These are phyloP conservation scores for Fusarium multiceps DNA, from an alignment of 2,329 filamentous ascomycete genomes.

Conservation along the genomic window DNA sequence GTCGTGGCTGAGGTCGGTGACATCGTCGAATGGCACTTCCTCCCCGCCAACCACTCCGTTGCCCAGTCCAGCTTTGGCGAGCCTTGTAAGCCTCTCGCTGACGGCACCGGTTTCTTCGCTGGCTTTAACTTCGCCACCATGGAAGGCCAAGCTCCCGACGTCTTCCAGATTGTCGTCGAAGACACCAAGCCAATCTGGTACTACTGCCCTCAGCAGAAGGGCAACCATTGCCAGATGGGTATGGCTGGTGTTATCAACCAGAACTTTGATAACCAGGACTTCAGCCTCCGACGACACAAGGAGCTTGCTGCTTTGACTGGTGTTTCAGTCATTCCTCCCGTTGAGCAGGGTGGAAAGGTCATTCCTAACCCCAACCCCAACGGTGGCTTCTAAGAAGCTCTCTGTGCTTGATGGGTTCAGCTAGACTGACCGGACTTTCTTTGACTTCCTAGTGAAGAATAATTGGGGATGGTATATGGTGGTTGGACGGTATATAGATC, in stretches of 20 bases:
- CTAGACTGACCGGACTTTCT: not conserved
- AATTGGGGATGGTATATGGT: too few relatives aligned
- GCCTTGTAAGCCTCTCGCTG: slow-evolving; percentile 56
- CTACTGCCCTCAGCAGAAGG: slow-evolving; percentile 57
- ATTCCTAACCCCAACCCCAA: slow-evolving; percentile 57
- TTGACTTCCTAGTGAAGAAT: not conserved
- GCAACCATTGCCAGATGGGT: slow-evolving; percentile 60
- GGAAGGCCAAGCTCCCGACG: slow-evolving; percentile 52
- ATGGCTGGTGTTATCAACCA: slow-evolving; percentile 65
- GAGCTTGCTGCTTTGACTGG: slow-evolving; percentile 50
- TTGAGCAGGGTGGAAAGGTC: slow-evolving; percentile 52
- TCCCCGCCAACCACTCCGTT: slow-evolving; percentile 63
- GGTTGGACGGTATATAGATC: not conserved
- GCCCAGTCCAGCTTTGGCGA: slow-evolving; percentile 56
- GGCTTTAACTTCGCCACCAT: slow-evolving; percentile 57
- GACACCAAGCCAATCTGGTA: slow-evolving; percentile 57
- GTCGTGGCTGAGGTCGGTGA: slow-evolving; percentile 62
- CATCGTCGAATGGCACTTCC: slow-evolving; percentile 66
- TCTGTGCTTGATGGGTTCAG: not conserved
- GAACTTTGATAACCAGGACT: slow-evolving; percentile 53
- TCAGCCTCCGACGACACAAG: slow-evolving; percentile 54
- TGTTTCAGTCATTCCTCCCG: slow-evolving; percentile 47
- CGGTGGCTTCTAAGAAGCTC: slow-evolving; percentile 49
- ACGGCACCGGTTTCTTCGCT: slow-evolving; percentile 56
- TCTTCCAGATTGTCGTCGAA: slow-evolving; percentile 59